Conservation (phyloP, 345 rosid genomes). For the Noccaea bulbosa region DNA sequence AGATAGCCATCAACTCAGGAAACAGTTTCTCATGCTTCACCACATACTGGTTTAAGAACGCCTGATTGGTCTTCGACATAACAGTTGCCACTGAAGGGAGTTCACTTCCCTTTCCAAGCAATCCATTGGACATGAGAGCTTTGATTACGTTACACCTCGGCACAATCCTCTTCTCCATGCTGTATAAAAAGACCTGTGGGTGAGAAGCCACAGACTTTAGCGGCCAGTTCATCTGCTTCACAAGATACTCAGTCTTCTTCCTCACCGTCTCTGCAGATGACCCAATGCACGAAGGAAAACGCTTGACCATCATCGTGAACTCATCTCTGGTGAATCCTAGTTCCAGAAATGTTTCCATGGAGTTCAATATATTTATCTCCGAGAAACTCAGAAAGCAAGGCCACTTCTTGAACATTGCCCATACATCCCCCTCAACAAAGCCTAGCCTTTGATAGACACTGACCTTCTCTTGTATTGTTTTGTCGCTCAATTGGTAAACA, state of each 20-base stretch:
- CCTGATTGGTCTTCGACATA: too few relatives aligned
- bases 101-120: too few relatives aligned
- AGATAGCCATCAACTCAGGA: too few relatives aligned
- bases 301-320: slow-evolving; percentile 26
- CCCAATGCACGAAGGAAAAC: background rate
- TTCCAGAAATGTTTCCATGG: slow-evolving; percentile 32
- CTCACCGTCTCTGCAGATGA: slow-evolving; percentile 8
- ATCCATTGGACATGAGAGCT: too few relatives aligned
- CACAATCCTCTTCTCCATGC: too few relatives aligned
- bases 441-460: background rate
- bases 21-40: too few relatives aligned
- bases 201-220: background rate
- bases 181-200: too few relatives aligned
- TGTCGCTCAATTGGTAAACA: background rate
- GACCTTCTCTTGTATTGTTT: background rate
- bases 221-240: slow-evolving; percentile 38
- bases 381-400: background rate
- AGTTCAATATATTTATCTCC: background rate
- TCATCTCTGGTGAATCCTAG: slow-evolving; percentile 31
- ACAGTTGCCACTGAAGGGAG: too few relatives aligned
- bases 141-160: too few relatives aligned
- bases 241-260: slow-evolving; percentile 36
- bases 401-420: background rate
- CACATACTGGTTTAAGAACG: too few relatives aligned
- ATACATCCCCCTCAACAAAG: background rate